A percentile compares a stretch with the other conserved stretches of the same genome.
phyloP scores from a whole-genome alignment of 2,329 filamentous ascomycete genomes.

The Talaromyces sp. region DNA sequence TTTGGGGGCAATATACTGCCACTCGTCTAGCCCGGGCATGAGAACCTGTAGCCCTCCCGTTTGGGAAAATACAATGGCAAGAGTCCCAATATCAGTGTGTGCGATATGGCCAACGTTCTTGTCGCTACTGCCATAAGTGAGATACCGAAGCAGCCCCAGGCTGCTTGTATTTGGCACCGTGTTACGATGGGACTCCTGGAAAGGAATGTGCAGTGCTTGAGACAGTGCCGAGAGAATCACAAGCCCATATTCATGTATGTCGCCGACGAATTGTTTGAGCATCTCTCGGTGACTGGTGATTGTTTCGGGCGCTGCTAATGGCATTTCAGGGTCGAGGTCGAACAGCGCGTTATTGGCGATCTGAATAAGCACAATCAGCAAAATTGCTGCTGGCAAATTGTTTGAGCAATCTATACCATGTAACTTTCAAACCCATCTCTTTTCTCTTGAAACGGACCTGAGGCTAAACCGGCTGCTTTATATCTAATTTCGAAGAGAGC shows the following conservation, averaged over 20 bases:
- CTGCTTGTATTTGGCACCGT: not conserved
- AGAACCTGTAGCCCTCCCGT: conserved; percentile 57
- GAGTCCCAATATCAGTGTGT: conserved; percentile 49
- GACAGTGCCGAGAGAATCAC: not conserved
- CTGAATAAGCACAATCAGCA: not conserved
- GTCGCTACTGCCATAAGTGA: not conserved
- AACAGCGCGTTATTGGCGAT: not conserved
- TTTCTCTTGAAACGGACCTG: not conserved
- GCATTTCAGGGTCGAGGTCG: not conserved
- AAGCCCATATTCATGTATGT: not conserved
- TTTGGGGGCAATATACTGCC: conserved; percentile 52
- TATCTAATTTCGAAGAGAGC: not conserved
- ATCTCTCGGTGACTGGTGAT: not conserved
- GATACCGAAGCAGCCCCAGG: not conserved
- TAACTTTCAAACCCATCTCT: not conserved
- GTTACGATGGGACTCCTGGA: not conserved
- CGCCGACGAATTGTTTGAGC: not conserved
- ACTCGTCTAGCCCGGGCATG: conserved; percentile 46
- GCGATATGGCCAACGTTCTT: not conserved
- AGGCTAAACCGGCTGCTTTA: not conserved
- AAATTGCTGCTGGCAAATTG: not conserved
- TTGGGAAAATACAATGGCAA: conserved; percentile 54
- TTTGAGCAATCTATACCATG: not conserved
- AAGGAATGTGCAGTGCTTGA: not conserved
- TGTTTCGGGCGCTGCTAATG: not conserved